Percentiles rank a stretch among this genome's conserved stretches.
Evolutionary conservation across 2,329 filamentous ascomycete genomes (phyloP).

Genomic region (Fusarium secorum): DNA sequence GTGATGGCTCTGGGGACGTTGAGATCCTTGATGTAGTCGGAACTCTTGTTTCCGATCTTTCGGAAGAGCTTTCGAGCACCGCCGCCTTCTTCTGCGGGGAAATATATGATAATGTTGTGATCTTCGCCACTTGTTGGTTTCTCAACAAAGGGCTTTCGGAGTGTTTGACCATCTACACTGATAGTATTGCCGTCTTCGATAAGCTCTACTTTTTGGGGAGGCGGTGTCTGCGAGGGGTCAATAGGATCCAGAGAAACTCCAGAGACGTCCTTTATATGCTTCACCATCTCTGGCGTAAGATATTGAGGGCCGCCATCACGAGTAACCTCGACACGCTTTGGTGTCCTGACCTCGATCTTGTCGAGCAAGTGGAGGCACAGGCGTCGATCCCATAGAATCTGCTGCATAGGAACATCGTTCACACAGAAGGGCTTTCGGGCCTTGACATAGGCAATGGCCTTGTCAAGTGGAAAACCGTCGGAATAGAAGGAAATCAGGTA

Average conservation of each 20-base stretch:
- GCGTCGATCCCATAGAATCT: conserved; percentile 93
- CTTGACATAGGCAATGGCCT: conserved; percentile 94
- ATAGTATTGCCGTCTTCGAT: conserved; percentile 91
- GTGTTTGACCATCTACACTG: conserved; percentile 80
- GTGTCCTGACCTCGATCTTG: conserved; percentile 87
- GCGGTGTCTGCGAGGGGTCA: conserved; percentile 67
- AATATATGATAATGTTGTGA: conserved; percentile 99
- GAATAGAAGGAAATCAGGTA: conserved; percentile 99
- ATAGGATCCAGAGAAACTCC: conserved; percentile 78
- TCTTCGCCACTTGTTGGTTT: conserved; percentile 99
- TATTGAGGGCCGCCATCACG: conserved; percentile 88
- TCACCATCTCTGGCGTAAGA: conserved; percentile 79
- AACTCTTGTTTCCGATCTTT: conserved; percentile 99
- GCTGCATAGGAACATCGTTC: conserved; percentile 97
- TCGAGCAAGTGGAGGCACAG: conserved; percentile 89
- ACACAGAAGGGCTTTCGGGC: conserved; percentile 95
- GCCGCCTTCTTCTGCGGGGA: conserved; percentile 83
- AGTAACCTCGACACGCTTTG: conserved; percentile 87
- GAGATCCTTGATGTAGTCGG: conserved; percentile 85
- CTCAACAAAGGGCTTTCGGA: conserved; percentile 96
- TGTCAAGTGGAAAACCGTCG: conserved; percentile 94
- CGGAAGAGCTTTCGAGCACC: conserved; percentile 92
- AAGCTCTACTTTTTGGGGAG: conserved; percentile 79
- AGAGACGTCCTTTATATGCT: conserved; percentile 81
- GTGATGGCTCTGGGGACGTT: conserved; percentile 80